Evolutionary conservation across 108 stramenopile species (phyloP), one percentile per base, ranked within the genome.

Genomic region (Pseudonitzschia multiseries): DNA sequence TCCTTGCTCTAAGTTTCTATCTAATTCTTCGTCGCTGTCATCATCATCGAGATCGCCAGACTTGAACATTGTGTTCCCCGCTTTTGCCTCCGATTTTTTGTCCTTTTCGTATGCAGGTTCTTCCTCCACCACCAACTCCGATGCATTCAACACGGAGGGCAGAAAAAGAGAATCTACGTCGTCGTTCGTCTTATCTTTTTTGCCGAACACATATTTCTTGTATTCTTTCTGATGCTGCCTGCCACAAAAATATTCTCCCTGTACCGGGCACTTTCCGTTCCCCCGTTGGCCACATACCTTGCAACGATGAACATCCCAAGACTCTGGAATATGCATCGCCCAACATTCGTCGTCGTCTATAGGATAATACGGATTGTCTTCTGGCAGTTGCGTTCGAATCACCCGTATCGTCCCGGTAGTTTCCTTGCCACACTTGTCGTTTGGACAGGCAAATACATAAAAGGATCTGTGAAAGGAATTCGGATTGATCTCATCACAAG

Each of bases 81-180:
- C 65, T 52, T 54, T 74, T 67, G 27, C 51, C 20, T 9, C 18
- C 26, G 66, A 48, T 71, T 79, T 54, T 63, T 74, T 72, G 46
- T 59, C 64, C 43, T 54, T 33, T 40, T 57, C 57, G n/a, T 15
- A 1, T 36, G 52, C 20, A 21, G 90, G 89, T 65, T 95, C 91
- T 66, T 95, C 94, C 72, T 92, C 94, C 41, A 93, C 94, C 18
- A 86, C 90, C 26, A 95, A 63, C 80, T 95, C 91, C 24, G 86
- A 82, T 70, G 88, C 83, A 42, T 78, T 60, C 54, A 70, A 91
- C 5, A 95, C 82, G 15, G 90, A 91, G n/a, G 88, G 92, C 18
- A 89, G 57, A 54, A 82, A 82, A 20, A 27, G 46, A 27, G 65
- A 68, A 27, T 71, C 40, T 44, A 66, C 51, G 14, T 74, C 67